These are phyloP conservation scores for Erodium maritimum DNA, from an alignment of 345 rosid genomes.

Conservation along the genomic window DNA sequence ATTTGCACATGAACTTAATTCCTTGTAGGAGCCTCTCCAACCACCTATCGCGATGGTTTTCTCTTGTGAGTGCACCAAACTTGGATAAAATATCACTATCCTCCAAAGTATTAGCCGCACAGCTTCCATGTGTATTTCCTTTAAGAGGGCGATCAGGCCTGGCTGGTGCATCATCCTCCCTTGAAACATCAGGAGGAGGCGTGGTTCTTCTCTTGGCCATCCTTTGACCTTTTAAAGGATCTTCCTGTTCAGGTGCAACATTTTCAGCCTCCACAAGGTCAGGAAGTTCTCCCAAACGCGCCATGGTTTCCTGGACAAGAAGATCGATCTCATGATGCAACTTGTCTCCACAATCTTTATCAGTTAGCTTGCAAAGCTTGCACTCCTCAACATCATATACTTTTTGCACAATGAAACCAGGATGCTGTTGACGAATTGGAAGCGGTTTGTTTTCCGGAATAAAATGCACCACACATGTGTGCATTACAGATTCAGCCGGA, in stretches of 20 bases:
- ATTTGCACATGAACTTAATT: slow-evolving; percentile 48
- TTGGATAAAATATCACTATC: slow-evolving; percentile 39
- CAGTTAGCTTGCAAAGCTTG: slow-evolving; percentile 64
- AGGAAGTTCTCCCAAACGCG: slow-evolving; percentile 54
- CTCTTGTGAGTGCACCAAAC: slow-evolving; percentile 58
- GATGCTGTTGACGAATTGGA: slow-evolving; percentile 65
- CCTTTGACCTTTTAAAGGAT: slow-evolving; percentile 34
- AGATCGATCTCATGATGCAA: slow-evolving; percentile 68
- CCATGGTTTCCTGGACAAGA: slow-evolving; percentile 64
- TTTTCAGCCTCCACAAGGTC: slow-evolving; percentile 38
- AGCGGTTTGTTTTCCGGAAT: slow-evolving; percentile 81
- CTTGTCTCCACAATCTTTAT: slow-evolving; percentile 61
- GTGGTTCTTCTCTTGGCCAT: slow-evolving; percentile 30
- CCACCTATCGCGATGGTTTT: slow-evolving; percentile 73
- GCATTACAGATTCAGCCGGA: slow-evolving; percentile 98
- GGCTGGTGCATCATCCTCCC: slow-evolving; percentile 46
- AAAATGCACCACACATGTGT: slow-evolving; percentile 89
- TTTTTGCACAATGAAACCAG: slow-evolving; percentile 89
- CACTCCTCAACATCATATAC: slow-evolving; percentile 55
- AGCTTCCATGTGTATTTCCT: slow-evolving; percentile 86
- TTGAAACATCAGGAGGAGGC: slow-evolving; percentile 68
- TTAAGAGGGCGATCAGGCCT: slow-evolving; percentile 33
- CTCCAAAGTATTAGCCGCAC: slow-evolving; percentile 42
- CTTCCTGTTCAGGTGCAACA: slow-evolving; percentile 35
- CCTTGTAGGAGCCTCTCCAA: slow-evolving; percentile 81